Conservation (phyloP, 108 stramenopile species). For the Pseudonitzschia pungens region DNA sequence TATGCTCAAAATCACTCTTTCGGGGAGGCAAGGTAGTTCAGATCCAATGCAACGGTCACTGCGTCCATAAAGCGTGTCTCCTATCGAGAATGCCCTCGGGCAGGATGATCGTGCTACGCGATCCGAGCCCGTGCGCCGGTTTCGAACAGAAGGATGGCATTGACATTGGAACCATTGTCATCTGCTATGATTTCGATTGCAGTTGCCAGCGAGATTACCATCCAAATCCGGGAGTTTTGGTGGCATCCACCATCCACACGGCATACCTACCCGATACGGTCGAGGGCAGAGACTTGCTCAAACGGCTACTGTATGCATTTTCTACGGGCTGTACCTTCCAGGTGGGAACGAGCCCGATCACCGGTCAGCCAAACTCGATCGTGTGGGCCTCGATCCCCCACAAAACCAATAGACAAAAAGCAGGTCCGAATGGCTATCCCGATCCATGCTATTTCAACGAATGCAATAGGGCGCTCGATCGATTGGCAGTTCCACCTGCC, state of each 20-base stretch:
- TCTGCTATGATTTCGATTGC: background rate
- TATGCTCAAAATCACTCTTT: background rate
- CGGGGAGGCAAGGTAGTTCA: background rate
- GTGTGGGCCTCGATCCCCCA: slow-evolving; percentile 11
- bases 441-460: slow-evolving; percentile 46
- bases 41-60: background rate
- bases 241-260: background rate
- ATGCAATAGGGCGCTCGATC: slow-evolving; percentile 51
- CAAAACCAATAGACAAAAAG: background rate
- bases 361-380: too few relatives aligned
- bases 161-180: background rate
- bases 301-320: slow-evolving; percentile 54
- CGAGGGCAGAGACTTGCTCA: slow-evolving; percentile 40
- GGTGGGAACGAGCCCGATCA: slow-evolving; percentile 20
- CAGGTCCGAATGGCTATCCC: slow-evolving; percentile 36
- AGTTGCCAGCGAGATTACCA: background rate
- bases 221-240: background rate
- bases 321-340: slow-evolving; percentile 42
- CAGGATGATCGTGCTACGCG: background rate
- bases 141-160: too few relatives aligned
- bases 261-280: slow-evolving; percentile 41
- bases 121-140: background rate
- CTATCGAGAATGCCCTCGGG: background rate
- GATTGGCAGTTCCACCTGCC: slow-evolving; percentile 36
- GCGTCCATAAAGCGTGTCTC: too few relatives aligned